phyloP scores from a whole-genome alignment of 1,284 basidiomycete genomes.

The Trichosporon sp. region DNA sequence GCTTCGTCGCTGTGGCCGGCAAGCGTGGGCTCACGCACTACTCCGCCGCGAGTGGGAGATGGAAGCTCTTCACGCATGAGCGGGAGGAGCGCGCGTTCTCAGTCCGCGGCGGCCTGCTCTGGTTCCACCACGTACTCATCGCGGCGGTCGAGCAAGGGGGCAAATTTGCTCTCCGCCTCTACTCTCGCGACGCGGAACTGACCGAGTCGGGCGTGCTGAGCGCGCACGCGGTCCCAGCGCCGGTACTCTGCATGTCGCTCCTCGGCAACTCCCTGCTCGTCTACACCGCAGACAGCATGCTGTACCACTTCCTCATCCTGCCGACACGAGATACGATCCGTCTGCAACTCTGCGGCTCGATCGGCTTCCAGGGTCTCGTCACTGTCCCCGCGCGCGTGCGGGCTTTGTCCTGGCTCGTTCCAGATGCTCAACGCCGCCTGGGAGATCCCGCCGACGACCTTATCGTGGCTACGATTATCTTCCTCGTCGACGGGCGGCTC shows the following conservation, averaged over 20 bases:
- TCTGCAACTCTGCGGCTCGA: slow-evolving; percentile 88
- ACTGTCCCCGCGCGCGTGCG: slow-evolving; percentile 80
- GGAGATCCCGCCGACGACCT: slow-evolving; percentile 94
- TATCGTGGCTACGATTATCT: slow-evolving; percentile 89
- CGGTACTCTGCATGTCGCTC: slow-evolving; percentile 81
- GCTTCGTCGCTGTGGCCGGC: slow-evolving; percentile 90
- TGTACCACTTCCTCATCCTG: slow-evolving; percentile 89
- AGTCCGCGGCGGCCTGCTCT: slow-evolving; percentile 88
- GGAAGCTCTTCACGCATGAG: slow-evolving; percentile 85
- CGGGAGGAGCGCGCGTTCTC: slow-evolving; percentile 86
- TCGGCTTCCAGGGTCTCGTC: slow-evolving; percentile 90
- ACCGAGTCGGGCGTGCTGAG: slow-evolving; percentile 81
- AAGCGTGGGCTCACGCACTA: slow-evolving; percentile 90
- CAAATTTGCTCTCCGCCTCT: slow-evolving; percentile 82
- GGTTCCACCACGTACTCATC: slow-evolving; percentile 96
- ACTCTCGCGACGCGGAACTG: slow-evolving; percentile 93
- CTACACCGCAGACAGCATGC: slow-evolving; percentile 93
- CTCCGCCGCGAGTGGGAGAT: slow-evolving; percentile 87
- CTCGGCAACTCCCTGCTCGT: slow-evolving; percentile 96
- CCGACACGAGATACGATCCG: slow-evolving; percentile 81
- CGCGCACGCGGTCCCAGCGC: slow-evolving; percentile 74
- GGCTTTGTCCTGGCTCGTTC: slow-evolving; percentile 96
- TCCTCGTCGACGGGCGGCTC: slow-evolving; percentile 92
- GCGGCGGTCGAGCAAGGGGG: slow-evolving; percentile 81
- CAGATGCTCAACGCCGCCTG: slow-evolving; percentile 88